Evolutionary conservation across 108 stramenopile species (phyloP), one percentile per base, ranked within the genome.

Genomic region (Fragilaria radians): DNA sequence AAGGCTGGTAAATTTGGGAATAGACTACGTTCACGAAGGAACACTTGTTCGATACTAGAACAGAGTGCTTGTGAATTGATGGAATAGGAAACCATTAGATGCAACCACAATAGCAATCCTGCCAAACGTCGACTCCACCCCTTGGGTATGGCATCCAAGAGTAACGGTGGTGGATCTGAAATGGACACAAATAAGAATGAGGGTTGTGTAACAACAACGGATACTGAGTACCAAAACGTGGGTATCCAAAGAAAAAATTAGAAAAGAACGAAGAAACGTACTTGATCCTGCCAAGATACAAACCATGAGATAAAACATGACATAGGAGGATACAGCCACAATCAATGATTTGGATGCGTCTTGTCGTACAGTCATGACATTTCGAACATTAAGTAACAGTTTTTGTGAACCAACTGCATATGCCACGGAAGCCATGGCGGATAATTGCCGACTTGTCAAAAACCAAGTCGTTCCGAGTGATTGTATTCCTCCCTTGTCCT

Each of bases 11-110:
- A 46, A 28, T 56, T 34, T 42, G 28, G 47, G 27, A 65, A 48
- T 50, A 52, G 45, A 18, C 53, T 48, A 42, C 74, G 11, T 1
- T 50, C 52, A 33, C 72, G 54, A 46, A 78, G 73, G 33, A 72
- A 73, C 9, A 74, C 28, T 28, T 83, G 76, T 58, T 88, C 86
- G 54, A 85, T 59, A 4, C 78, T 80, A n/a, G 76, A 57, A 61
- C 82, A 83, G 54, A 88, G 72, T 17, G 82, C 87, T 54, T 88
- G 83, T 22, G 73, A 76, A 57, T 88, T 88, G 51, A 88, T 88
- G 24, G 87, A 83, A 54, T 80, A 88, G 14, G 76, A 78, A 1
- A 88, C 87, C 5, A 77, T 81, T 1, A 88, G 81, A 67, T 88
- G 87, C 28, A 74, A 32, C 76, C 80, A 85, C 21, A 88, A 66